These are phyloP conservation scores for Cladorrhinum sp. DNA, from an alignment of 2,329 filamentous ascomycete genomes.

Conservation along the genomic window DNA sequence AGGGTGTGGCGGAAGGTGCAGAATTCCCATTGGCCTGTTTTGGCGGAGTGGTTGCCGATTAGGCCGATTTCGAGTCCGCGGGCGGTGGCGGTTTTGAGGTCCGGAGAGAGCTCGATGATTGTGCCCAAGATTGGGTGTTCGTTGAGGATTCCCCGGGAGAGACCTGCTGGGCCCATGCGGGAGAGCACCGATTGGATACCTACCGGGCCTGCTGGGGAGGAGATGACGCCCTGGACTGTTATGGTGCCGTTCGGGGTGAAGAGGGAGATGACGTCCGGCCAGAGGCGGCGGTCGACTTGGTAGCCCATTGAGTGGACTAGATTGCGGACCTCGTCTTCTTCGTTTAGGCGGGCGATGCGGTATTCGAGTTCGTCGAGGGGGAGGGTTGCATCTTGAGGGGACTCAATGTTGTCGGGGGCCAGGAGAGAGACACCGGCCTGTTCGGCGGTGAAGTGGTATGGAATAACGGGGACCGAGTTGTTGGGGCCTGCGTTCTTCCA, in stretches of 20 bases:
- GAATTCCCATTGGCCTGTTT: slow-evolving; percentile 22
- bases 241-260: slow-evolving; percentile 18
- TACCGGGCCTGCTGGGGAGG: slow-evolving; percentile 6
- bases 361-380: slow-evolving; percentile 12
- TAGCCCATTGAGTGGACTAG: slow-evolving; percentile 20
- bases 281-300: slow-evolving; percentile 23
- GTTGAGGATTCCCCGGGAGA: slow-evolving; percentile 20
- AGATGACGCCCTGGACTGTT: slow-evolving; percentile 9
- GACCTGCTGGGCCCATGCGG: slow-evolving; percentile 19
- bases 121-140: slow-evolving; percentile 21
- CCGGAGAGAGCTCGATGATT: slow-evolving; percentile 12
- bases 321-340: slow-evolving; percentile 24
- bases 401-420: neutral
- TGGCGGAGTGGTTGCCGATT: slow-evolving; percentile 16
- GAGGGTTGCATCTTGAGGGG: neutral
- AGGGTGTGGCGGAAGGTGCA: slow-evolving; percentile 18
- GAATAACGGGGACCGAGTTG: slow-evolving; percentile 17
- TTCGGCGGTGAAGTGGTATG: slow-evolving; percentile 22
- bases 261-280: slow-evolving; percentile 21
- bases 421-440: slow-evolving; percentile 15
- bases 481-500: slow-evolving; percentile 19
- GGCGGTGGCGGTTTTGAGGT: slow-evolving; percentile 8
- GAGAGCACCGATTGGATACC: slow-evolving; percentile 13
- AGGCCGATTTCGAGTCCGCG: slow-evolving; percentile 23
- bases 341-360: slow-evolving; percentile 20